Evolutionary conservation across 164 flowering plant genomes (phyloP), one percentile per base, ranked within the genome.

Genomic region (Akebia trifoliata): DNA sequence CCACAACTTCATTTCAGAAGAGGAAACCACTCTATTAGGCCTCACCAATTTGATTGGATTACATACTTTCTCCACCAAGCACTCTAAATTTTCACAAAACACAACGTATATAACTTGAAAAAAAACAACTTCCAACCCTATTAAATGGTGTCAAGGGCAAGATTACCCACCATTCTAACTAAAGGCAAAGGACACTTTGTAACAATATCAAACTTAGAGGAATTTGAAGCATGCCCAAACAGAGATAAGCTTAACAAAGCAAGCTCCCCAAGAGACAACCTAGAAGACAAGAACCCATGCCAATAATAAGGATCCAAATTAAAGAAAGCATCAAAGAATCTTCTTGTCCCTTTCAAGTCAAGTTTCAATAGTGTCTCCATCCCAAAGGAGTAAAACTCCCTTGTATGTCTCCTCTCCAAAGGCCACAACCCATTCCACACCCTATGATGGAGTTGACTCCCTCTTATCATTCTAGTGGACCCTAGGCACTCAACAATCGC

Each of bases 361-460:
- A 86, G 84, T 69, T 77, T 75, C 78, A 88, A 50, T 62, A 84
- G 44, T 10, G 86, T 82, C 76, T 84, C 91, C 96, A 84, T 86
- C 21, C 96, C 89, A 54, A 88, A 85, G 5, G 61, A 51, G 47
- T 84, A 82, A 40, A 71, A 88, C 46, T 88, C 89, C 67, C 93
- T 75, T 0, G 45, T 54, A 32, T 30, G 22, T 44, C 63, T 77
- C 64, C 72, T 75, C 53, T 82, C 81, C 6, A 49, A 0, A 24
- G 86, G 83, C 93, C 93, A 88, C 66, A 88, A 38, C 3, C 76
- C 75, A 55, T 72, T 72, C 96, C 96, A 86, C 7, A 70, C 83
- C 45, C 65, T 74, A 5, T 60, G 35, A 39, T 76, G 59, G 24
- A 88, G 74, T 4, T 62, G 74, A 34, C 46, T 58, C 28, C 96